These are phyloP conservation scores for Serendipita sp. DNA, from an alignment of 768 basidiomycete species.

Conservation along the genomic window DNA sequence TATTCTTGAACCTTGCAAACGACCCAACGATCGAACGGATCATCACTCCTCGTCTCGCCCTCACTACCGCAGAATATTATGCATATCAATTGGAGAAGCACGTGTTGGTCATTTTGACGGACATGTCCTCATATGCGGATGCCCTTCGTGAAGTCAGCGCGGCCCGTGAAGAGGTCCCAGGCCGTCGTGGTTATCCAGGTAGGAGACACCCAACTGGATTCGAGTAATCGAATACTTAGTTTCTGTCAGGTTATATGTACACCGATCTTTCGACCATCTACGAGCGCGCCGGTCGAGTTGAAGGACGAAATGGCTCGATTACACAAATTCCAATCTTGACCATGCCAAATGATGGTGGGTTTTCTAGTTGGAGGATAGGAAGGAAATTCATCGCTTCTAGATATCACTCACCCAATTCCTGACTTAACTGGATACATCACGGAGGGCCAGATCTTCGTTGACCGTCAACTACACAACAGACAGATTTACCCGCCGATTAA, in stretches of 20 bases:
- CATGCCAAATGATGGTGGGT: conserved; percentile 97
- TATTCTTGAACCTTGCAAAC: conserved; percentile 97
- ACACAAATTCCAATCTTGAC: conserved; percentile 99
- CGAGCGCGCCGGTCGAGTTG: conserved; percentile 95
- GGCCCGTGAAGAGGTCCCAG: conserved; percentile 97
- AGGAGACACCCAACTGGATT: conserved; percentile 17
- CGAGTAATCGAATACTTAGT: not conserved
- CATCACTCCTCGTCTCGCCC: conserved; percentile 93
- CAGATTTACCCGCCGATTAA: conserved; percentile 99
- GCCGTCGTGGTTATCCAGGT: conserved; percentile 86
- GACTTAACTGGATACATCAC: conserved; percentile 99
- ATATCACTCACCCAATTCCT: conserved; percentile 99
- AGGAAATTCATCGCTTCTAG: conserved; percentile 26
- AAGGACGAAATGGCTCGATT: conserved; percentile 97
- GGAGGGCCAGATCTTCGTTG: conserved; percentile 97
- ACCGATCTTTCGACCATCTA: conserved; percentile 99
- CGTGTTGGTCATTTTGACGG: conserved; percentile 95
- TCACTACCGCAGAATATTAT: conserved; percentile 98
- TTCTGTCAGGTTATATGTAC: conserved; percentile 82
- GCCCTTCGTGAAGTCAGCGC: conserved; percentile 81
- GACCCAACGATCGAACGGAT: conserved; percentile 99
- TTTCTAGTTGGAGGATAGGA: not conserved
- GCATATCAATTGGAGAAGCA: conserved; percentile 99
- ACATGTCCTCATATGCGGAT: conserved; percentile 98
- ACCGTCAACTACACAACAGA: conserved; percentile 90